Evolutionary conservation across 306 rosid genomes (phyloP), one percentile per base, ranked within the genome.

Genomic region (Prunus salicina): DNA sequence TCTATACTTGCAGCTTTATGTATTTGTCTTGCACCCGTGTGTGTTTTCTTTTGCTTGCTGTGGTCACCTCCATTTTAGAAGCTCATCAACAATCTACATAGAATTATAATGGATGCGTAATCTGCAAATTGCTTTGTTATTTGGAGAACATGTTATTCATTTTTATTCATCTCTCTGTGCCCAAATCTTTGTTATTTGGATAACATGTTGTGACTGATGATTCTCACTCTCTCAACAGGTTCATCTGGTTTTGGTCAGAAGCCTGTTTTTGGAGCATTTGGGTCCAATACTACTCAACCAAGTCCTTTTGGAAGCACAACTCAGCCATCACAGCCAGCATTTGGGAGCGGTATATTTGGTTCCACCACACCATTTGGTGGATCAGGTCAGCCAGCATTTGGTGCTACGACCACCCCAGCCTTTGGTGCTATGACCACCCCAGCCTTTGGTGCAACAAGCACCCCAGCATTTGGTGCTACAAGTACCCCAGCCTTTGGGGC

Each of bases 211-310:
- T 27, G 56, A 75, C 46, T 82, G 83, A 80, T 38, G 72, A 24
- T 28, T 45, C 47, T 50, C 66, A 76, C 32, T 82, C 69, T 69
- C 53, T 71, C 53, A 28, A 7, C 76, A 84, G 97, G 96, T 64
- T 86, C 97, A 1, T 83, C 98, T 3, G 89, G 63, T 67, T 96
- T 96, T 80, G 94, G 98, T 66, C 97, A 96, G 85, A 91, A 91
- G 87, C 93, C 99, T 76, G 82, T 27, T 70, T 89, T 88, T 81
- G 98, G 96, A 69, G 96, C 83, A 52, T 96, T 93, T 87, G 96
- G 96, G 72, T 82, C 97, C 18, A 89, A 84, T 60, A 80, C 93
- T 56, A 69, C 93, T 79, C 93, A 88, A 87, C 57, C 94, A 75
- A 91, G 85, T 82, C 89, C 97, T 62, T 96, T 93, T 75, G 96